Evolutionary conservation across 306 rosid species (phyloP).

Genomic region (Biancaea sappan): DNA sequence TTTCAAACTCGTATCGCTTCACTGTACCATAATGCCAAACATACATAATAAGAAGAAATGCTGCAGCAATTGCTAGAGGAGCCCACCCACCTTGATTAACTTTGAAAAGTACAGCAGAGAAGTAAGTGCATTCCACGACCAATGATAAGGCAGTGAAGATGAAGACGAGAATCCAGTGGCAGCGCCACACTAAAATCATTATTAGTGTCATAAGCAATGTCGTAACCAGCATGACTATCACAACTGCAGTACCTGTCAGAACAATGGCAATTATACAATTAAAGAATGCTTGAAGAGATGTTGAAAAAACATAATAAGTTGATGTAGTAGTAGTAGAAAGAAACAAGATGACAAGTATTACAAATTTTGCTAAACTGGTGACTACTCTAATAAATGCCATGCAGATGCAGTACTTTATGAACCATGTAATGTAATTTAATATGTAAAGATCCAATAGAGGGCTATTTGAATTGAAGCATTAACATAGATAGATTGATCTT

Average conservation of each 20-base stretch:
- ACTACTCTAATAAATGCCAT: neutral
- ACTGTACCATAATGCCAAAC: constrained; percentile 92
- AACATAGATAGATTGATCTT: neutral
- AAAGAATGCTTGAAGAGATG: constrained; percentile 18
- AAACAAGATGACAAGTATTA: neutral
- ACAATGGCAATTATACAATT: constrained; percentile 28
- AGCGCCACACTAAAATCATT: constrained; percentile 94
- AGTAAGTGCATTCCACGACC: constrained; percentile 80
- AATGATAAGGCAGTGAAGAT: constrained; percentile 68
- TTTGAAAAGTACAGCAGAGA: constrained; percentile 86
- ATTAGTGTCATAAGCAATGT: constrained; percentile 82
- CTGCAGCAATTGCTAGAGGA: constrained; percentile 83
- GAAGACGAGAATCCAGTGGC: constrained; percentile 84
- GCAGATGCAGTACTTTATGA: neutral
- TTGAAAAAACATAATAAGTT: neutral
- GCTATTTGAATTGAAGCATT: constrained; percentile 14
- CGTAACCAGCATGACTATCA: constrained; percentile 86
- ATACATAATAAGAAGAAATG: constrained; percentile 76
- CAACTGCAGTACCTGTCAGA: constrained; percentile 88
- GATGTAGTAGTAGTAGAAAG: neutral
- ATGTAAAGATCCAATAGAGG: neutral
- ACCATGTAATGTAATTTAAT: neutral
- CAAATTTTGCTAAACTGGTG: neutral
- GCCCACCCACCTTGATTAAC: constrained; percentile 96
- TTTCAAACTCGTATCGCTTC: constrained; percentile 81